Evolutionary conservation across 768 basidiomycete species (phyloP), one percentile per base, ranked within the genome.

Genomic region (Mycena kentingensis): DNA sequence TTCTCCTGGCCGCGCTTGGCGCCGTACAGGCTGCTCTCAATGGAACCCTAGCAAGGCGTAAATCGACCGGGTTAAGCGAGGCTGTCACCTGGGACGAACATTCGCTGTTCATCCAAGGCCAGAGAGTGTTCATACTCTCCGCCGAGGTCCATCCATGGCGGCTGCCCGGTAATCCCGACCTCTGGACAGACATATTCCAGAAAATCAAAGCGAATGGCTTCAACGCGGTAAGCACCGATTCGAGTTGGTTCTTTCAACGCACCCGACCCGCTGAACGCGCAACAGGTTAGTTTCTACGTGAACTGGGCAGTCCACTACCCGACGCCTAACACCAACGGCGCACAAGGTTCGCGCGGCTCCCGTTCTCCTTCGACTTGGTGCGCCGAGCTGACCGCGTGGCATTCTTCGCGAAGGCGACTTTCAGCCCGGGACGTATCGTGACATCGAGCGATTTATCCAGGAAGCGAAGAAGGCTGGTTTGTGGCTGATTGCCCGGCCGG

Each of bases 91-190:
- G 84, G 84, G 84, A 86, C 62, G 65, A 77, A 39, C 75, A 81
- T 51, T 84, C 82, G 1, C 69, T 85, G 6, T 83, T 73, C 61
- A 78, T 86, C 39, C 70, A 77, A 1, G 82, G 80, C 5, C 80
- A 83, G 56, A 73, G 82, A 6, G 58, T 78, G 21, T 84, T 83
- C 66, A 73, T 84, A 37, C 75, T 82, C 32, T 80, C 79, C 10
- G 85, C 83, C 24, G 84, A 87, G 63, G 70, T 83, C 48, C 83
- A 86, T 60, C 77, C 84, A 15, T 85, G 80, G 77, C 72, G 84
- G 56, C 58, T 79, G 1, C 78, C 78, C 3, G 77, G 76, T 0
- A 74, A 76, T 49, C 79, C 79, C 3, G 69, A 75, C 45, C 65
- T 82, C 19, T 83, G 81, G 80, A 67, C 70, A 13, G 85, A 86